Percentiles rank a stretch among this genome's conserved stretches.
phyloP scores from a whole-genome alignment of 169 alveolate genomes.

The Theileria orientalis region DNA sequence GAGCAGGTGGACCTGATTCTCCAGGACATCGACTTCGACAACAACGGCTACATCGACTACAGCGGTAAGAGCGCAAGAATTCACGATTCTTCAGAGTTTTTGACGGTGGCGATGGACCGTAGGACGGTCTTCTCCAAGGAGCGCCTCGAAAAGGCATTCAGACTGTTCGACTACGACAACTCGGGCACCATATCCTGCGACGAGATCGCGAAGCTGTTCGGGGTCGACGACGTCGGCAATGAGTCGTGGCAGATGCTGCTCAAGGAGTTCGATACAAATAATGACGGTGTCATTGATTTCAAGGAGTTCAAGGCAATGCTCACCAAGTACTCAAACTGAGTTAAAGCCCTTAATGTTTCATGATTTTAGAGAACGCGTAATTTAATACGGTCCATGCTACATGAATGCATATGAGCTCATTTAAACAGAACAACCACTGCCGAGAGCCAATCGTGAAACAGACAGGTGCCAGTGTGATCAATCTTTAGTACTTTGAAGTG shows the following conservation, averaged over 20 bases:
- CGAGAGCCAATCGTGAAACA: too few relatives aligned
- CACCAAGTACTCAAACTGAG: slow-evolving; percentile 30
- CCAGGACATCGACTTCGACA: slow-evolving; percentile 84
- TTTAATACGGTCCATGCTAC: background rate
- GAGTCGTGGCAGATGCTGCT: slow-evolving; percentile 82
- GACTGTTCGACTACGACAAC: slow-evolving; percentile 93
- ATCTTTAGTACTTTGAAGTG: too few relatives aligned
- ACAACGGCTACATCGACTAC: slow-evolving; percentile 85
- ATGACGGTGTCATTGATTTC: slow-evolving; percentile 91
- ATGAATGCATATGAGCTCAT: too few relatives aligned
- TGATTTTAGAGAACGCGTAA: background rate
- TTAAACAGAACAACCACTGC: too few relatives aligned
- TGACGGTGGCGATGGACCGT: slow-evolving; percentile 91
- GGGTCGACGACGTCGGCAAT: slow-evolving; percentile 70
- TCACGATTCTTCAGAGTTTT: slow-evolving; percentile 80
- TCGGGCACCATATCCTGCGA: slow-evolving; percentile 90
- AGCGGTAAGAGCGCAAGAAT: slow-evolving; percentile 52
- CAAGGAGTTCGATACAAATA: slow-evolving; percentile 86
- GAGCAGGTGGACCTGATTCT: slow-evolving; percentile 83
- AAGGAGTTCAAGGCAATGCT: slow-evolving; percentile 91
- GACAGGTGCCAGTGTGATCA: too few relatives aligned
- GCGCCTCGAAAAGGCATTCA: slow-evolving; percentile 90
- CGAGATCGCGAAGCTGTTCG: slow-evolving; percentile 86
- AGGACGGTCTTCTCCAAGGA: slow-evolving; percentile 83
- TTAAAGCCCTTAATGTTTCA: background rate